phyloP scores from a whole-genome alignment of 805 yeast species.

The Lipomyces mesembrius region DNA sequence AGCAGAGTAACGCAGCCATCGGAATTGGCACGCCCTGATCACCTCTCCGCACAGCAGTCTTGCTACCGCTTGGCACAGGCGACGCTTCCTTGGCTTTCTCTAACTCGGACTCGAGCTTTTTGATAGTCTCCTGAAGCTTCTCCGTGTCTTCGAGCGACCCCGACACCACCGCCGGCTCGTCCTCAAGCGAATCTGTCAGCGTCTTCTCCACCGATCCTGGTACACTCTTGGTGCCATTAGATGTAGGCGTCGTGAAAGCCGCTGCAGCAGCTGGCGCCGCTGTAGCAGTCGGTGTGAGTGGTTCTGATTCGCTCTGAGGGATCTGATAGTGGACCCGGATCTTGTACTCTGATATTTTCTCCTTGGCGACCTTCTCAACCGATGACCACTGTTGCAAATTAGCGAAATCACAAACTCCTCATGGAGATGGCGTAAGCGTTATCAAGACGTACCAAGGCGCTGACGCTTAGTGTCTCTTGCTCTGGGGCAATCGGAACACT shows the following conservation, averaged over 20 bases:
- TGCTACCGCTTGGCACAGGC: constrained; percentile 2
- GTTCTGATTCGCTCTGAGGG: constrained; percentile 11
- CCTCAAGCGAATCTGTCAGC: constrained; percentile 35
- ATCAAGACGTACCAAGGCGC: constrained; percentile 24
- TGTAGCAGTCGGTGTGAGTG: constrained; percentile 20
- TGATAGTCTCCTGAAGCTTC: constrained; percentile 20
- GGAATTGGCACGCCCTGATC: constrained; percentile 59
- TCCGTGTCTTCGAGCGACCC: constrained; percentile 23
- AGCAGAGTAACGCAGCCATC: constrained; percentile 59
- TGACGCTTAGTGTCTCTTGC: constrained; percentile 22
- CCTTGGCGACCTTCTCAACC: constrained; percentile 21
- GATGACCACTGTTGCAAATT: constrained; percentile 23
- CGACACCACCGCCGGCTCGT: constrained; percentile 21
- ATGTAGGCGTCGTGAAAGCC: constrained; percentile 35
- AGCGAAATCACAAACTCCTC: neutral
- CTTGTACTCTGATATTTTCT: constrained; percentile 26
- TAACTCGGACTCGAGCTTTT: constrained; percentile 27
- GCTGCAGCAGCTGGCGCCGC: constrained; percentile 39
- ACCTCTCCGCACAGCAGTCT: constrained; percentile 39
- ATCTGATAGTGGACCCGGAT: constrained; percentile 28
- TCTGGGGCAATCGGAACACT: constrained; percentile 66
- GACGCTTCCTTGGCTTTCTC: constrained; percentile 26
- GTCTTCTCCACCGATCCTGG: constrained; percentile 17
- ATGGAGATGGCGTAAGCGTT: neutral
- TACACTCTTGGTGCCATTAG: constrained; percentile 27